Conservation (phyloP, 805 yeast genomes). For the Yarrowia sp. region DNA sequence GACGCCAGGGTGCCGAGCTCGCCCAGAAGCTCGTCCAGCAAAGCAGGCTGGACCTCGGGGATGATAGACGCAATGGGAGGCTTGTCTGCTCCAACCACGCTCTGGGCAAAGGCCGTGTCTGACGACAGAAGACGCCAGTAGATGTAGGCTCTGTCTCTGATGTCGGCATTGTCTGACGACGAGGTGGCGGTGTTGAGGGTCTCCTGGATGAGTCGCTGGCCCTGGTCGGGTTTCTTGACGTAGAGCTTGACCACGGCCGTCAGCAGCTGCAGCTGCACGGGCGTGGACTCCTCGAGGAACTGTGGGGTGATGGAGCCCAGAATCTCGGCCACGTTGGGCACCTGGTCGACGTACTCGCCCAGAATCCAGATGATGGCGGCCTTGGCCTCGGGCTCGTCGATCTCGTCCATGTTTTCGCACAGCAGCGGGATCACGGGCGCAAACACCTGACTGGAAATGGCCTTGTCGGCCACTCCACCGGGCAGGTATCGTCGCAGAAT, state of each 20-base stretch:
- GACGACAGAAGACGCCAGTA: slow-evolving; percentile 87
- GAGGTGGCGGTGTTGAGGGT: slow-evolving; percentile 76
- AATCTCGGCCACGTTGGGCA: slow-evolving; percentile 55
- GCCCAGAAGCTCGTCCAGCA: slow-evolving; percentile 70
- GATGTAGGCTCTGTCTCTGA: slow-evolving; percentile 83
- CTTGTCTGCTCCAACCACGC: slow-evolving; percentile 64
- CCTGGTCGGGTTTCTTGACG: slow-evolving; percentile 61
- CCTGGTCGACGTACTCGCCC: slow-evolving; percentile 68
- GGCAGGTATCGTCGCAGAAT: slow-evolving; percentile 78
- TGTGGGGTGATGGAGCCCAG: slow-evolving; percentile 53
- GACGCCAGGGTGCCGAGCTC: slow-evolving; percentile 88
- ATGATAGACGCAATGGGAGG: slow-evolving; percentile 79
- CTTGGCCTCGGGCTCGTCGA: slow-evolving; percentile 81
- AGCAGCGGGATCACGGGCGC: slow-evolving; percentile 55
- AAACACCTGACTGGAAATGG: slow-evolving; percentile 62
- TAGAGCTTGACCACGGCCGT: slow-evolving; percentile 83
- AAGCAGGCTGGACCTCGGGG: slow-evolving; percentile 69
- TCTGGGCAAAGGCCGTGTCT: slow-evolving; percentile 76
- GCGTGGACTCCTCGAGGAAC: slow-evolving; percentile 72
- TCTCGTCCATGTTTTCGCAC: slow-evolving; percentile 56
- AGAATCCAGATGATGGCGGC: slow-evolving; percentile 83
- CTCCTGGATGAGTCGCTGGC: slow-evolving; percentile 79
- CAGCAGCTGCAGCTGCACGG: slow-evolving; percentile 76
- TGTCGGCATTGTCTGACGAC: slow-evolving; percentile 80
- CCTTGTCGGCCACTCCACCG: slow-evolving; percentile 71